phyloP scores from a whole-genome alignment of 306 rosid species.

The Cicer yamashitae region DNA sequence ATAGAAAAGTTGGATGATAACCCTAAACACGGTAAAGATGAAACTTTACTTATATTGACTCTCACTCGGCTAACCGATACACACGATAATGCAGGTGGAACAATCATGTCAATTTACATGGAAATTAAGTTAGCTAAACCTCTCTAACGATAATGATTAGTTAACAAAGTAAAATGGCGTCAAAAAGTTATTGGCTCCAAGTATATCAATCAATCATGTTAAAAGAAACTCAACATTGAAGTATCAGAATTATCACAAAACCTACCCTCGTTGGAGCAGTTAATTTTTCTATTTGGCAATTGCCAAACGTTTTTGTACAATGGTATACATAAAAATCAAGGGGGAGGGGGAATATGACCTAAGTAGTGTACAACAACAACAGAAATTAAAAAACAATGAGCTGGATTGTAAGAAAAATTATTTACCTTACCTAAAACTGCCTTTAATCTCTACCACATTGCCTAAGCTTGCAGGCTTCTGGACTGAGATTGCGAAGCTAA shows the following conservation, averaged over 20 bases:
- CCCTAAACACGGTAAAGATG: no score
- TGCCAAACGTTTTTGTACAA: conserved; percentile 35
- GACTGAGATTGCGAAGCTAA: conserved; percentile 33
- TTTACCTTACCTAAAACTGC: conserved; percentile 37
- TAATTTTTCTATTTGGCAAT: conserved; percentile 29
- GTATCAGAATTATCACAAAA: conserved; percentile 13
- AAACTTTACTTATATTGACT: no score
- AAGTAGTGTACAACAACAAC: conserved; percentile 11
- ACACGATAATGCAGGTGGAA: no score
- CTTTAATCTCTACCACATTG: conserved; percentile 6
- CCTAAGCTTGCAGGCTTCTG: conserved; percentile 39
- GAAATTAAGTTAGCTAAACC: no score
- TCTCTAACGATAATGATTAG: no score
- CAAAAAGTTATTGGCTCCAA: background rate
- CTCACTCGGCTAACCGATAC: no score
- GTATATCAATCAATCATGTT: conserved; percentile 15
- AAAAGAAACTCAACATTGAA: conserved; percentile 6
- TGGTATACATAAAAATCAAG: background rate
- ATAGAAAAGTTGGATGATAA: no score
- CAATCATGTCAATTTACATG: no score
- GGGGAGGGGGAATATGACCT: conserved; percentile 44
- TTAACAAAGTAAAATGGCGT: conserved; percentile 6
- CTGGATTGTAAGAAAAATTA: background rate
- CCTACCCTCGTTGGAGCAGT: background rate
- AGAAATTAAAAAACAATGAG: conserved; percentile 15